phyloP scores from a whole-genome alignment of 805 yeast species.

The Yarrowia sp. region DNA sequence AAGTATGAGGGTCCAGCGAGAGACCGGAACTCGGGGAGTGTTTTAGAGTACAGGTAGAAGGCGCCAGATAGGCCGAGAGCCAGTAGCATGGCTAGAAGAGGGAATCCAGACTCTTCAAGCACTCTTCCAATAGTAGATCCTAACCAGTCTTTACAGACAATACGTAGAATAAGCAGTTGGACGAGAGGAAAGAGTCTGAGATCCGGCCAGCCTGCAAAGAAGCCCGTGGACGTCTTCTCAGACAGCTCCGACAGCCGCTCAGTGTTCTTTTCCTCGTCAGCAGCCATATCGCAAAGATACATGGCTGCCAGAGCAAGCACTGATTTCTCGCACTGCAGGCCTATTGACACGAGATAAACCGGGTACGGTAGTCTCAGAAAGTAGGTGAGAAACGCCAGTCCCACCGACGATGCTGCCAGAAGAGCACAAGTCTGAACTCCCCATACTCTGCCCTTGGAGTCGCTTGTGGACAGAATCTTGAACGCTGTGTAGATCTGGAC shows the following conservation, averaged over 20 bases:
- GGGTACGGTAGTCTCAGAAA: background rate
- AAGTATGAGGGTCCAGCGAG: background rate
- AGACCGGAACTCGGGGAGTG: constrained; percentile 3
- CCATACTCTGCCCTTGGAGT: background rate
- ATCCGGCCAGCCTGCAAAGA: constrained; percentile 1
- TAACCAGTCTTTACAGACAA: constrained; percentile 15
- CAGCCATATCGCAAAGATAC: constrained; percentile 10
- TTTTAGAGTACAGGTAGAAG: constrained; percentile 4
- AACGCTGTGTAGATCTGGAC: constrained; percentile 14
- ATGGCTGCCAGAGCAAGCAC: constrained; percentile 12
- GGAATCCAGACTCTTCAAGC: constrained; percentile 1
- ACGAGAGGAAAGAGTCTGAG: background rate
- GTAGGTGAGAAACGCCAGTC: background rate
- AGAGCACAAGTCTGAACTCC: background rate
- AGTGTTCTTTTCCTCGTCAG: constrained; percentile 3
- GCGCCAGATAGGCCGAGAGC: background rate
- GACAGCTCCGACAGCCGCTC: background rate
- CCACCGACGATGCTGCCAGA: background rate
- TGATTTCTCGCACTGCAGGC: background rate
- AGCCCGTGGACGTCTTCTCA: background rate
- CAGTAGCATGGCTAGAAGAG: background rate
- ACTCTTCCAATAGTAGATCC: constrained; percentile 10
- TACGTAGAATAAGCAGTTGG: constrained; percentile 1
- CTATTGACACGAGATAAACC: constrained; percentile 9
- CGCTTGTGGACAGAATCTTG: background rate